Evolutionary conservation across 352 stramenopile genomes (phyloP), one percentile per base, ranked within the genome.

Genomic region (Phytopythium boreale): DNA sequence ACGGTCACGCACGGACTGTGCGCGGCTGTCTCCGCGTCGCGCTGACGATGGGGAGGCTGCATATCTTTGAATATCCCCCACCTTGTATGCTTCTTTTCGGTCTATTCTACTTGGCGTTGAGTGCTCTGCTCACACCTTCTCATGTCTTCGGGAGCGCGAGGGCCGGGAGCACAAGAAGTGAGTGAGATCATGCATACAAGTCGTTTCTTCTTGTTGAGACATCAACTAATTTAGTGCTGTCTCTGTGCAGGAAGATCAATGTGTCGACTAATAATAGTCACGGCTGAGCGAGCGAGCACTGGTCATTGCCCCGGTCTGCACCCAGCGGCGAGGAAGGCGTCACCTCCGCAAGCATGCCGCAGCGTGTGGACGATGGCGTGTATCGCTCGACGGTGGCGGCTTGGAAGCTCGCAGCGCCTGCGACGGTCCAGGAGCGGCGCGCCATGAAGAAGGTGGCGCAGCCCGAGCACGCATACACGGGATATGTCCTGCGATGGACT

Each of bases 391-490:
- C 56, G 9, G 47, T 66, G 17, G 31, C 66, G 31, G 57, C 67
- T 3, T 70, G 59, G 56, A 62, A 69, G 57, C 67, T 79, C 12
- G 70, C 70, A 6, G 66, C 70, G 20, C 66, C 71, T 5, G 72
- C 77, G 12, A 81, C 75, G 41, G 64, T 88, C 53, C 64, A 71
- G 15, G 83, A 92, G 69, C 76, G 81, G 2, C 79, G 83, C 17
- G 27, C 66, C 39, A 89, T 92, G 80, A 87, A 88, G 56, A 90
- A 89, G 59, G 67, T 81, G 20, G 76, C 83, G 29, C 80, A 77
- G 63, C 79, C 83, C 1, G 83, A 92, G 61, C 76, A 92, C 34
- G 74, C 77, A 20, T 92, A 92, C 66, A 92, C 83, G 0, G 81
- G 83, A 47, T 87, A 67, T 17, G 69, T 77, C 22, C 69, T 50